Conservation (phyloP, 2,329 filamentous ascomycete species). For the Cladophialophora exuberans region DNA sequence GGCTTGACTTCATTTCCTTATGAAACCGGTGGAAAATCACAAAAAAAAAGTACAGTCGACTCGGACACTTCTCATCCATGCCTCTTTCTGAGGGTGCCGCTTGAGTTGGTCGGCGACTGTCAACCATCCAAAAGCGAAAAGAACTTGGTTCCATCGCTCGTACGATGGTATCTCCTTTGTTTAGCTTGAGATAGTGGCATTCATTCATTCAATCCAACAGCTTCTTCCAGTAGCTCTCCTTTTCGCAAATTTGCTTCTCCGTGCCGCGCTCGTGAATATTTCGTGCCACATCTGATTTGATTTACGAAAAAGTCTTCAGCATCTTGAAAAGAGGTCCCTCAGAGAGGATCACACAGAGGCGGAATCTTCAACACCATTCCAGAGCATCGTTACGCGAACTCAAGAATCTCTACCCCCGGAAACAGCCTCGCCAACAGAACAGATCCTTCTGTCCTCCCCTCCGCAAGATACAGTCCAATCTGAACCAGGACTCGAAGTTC, state of each 20-base stretch:
- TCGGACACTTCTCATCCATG: slow-evolving; percentile 24
- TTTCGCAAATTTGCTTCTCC: not conserved
- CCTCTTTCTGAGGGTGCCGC: slow-evolving; percentile 22
- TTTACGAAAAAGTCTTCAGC: too few relatives aligned
- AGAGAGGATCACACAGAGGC: too few relatives aligned
- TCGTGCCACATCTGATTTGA: too few relatives aligned
- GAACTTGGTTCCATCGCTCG: slow-evolving; percentile 15
- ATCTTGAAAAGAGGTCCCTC: too few relatives aligned
- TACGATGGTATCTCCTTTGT: slow-evolving; percentile 26
- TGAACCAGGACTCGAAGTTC: too few relatives aligned
- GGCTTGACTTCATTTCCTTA: slow-evolving; percentile 8
- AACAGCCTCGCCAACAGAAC: too few relatives aligned
- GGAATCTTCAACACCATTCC: too few relatives aligned
- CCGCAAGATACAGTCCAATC: too few relatives aligned
- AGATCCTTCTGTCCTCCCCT: too few relatives aligned
- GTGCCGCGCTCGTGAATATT: too few relatives aligned
- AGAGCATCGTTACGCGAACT: too few relatives aligned
- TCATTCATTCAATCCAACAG: slow-evolving; percentile 19
- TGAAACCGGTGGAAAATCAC: slow-evolving; percentile 19
- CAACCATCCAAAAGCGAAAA: slow-evolving; percentile 29
- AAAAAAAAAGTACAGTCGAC: slow-evolving; percentile 30
- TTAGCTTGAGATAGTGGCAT: slow-evolving; percentile 19
- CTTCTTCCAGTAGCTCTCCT: slow-evolving; percentile 1
- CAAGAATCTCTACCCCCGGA: too few relatives aligned
- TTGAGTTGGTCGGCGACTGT: slow-evolving; percentile 25